Percentiles rank a stretch among this genome's conserved stretches.
phyloP scores from a whole-genome alignment of 2,329 filamentous ascomycete genomes.

The Clonostachys solani region DNA sequence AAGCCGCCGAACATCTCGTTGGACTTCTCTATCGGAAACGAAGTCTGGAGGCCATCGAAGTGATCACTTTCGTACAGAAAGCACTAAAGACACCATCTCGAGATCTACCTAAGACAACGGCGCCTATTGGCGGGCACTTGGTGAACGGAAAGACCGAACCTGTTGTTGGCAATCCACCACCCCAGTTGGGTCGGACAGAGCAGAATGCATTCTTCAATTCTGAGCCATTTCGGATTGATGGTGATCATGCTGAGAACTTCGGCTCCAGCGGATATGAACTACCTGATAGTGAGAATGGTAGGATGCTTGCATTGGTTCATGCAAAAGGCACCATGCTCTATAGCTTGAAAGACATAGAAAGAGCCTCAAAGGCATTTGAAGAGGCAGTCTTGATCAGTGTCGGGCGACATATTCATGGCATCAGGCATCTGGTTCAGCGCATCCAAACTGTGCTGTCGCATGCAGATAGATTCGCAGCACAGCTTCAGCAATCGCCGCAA shows the following conservation, averaged over 20 bases:
- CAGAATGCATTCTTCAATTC: background rate
- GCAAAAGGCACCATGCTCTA: constrained; percentile 99
- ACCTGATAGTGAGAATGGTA: constrained; percentile 81
- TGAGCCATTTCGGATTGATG: background rate
- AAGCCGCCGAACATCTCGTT: constrained; percentile 92
- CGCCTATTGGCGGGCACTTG: background rate
- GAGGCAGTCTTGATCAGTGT: constrained; percentile 88
- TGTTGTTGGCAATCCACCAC: background rate
- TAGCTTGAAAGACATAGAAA: constrained; percentile 74
- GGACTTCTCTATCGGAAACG: constrained; percentile 82
- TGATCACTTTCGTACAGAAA: constrained; percentile 81
- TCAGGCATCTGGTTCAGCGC: constrained; percentile 73
- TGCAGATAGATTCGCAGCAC: background rate
- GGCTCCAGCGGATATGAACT: constrained; percentile 57
- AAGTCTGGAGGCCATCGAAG: constrained; percentile 77
- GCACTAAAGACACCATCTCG: constrained; percentile 44
- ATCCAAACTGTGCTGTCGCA: constrained; percentile 68
- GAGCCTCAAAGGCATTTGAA: constrained; percentile 86
- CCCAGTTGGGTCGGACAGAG: too few species aligned
- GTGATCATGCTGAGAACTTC: background rate
- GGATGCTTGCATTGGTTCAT: constrained; percentile 89
- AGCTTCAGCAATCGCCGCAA: constrained; percentile 4
- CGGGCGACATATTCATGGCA: constrained; percentile 64
- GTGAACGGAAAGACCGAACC: background rate
- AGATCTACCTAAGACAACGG: constrained; percentile 14